Evolutionary conservation across 2,329 filamentous ascomycete genomes (phyloP), one percentile per base, ranked within the genome.

Genomic region (Akanthomyces muscarius): DNA sequence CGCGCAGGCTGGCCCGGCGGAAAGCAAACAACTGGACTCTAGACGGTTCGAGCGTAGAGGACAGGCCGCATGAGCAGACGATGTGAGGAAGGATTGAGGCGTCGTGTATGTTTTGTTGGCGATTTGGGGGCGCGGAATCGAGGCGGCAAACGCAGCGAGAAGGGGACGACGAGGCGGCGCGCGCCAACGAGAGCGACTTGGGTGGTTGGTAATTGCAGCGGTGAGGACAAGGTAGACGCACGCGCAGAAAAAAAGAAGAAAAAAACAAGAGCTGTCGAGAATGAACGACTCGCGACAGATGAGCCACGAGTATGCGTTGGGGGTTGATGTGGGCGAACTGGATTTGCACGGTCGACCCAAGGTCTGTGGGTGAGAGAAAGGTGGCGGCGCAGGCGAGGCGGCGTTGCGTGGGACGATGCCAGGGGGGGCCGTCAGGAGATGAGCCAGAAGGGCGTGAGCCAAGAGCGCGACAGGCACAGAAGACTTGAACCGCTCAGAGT

Each of bases 281-380:
- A 25, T 23, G 21, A 36, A 13, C 56, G 14, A 36, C 25, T 38
- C 6, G n/a, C 21, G 44, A 58, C 30, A 38, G 11, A 28, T 38
- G n/a, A 30, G 42, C 28, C 18, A 58, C 21, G 16, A 13, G 21
- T 38, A 21, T 2, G 13, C 3, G 52, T 41, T 18, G 21, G 1
- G 21, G 10, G 33, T 33, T 14, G 56, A 50, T 36, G 42, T 58
- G 45, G 21, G 56, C 33, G 45, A 30, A 10, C 16, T 60, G 36
- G 45, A 51, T 51, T 42, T 59, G 56, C 36, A 60, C 47, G 36
- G 47, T 44, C 57, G 47, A 60, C 47, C 36, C 14, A 60, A 52
- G 30, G 57, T 51, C 57, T 60, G 36, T 52, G 47, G 36, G 47
- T 44, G 57, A 60, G 47, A 47, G 47, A 51, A 44, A 44, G 57